Conservation (phyloP, 139 green algal genomes). For the Haematococcus lacustris region DNA sequence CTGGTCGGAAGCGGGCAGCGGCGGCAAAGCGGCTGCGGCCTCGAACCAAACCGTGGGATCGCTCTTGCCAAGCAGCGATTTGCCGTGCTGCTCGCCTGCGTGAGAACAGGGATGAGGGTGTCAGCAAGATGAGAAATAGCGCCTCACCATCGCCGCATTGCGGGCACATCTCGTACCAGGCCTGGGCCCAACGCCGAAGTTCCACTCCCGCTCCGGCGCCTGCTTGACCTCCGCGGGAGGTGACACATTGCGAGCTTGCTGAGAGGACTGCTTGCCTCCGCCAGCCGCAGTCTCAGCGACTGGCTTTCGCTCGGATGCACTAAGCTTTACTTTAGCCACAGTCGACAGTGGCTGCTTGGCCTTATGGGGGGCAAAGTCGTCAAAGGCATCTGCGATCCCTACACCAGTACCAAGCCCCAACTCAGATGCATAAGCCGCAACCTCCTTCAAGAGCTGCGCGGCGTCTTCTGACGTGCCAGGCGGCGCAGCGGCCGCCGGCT, state of each 20-base stretch:
- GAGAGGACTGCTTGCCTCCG: too few relatives aligned
- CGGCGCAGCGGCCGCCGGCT: too few relatives aligned
- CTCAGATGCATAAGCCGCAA: constrained; percentile 42
- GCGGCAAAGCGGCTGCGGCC: constrained; percentile 34
- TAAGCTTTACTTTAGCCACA: too few relatives aligned
- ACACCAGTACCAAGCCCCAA: constrained; percentile 43
- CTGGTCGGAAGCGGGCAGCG: not conserved
- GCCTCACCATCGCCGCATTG: too few relatives aligned
- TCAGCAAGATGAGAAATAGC: too few relatives aligned
- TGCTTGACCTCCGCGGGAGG: too few relatives aligned
- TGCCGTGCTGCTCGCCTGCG: constrained; percentile 28
- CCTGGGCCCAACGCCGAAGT: constrained; percentile 42
- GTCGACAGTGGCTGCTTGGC: too few relatives aligned
- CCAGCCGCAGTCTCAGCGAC: too few relatives aligned
- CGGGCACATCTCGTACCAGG: constrained; percentile 32
- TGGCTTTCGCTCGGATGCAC: too few relatives aligned
- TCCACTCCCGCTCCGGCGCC: constrained; percentile 54
- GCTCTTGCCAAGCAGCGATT: constrained; percentile 45
- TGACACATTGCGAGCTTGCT: too few relatives aligned
- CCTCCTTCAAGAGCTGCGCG: constrained; percentile 34
- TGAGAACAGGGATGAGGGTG: not conserved
- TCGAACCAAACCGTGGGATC: constrained; percentile 62
- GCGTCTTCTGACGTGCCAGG: too few relatives aligned
- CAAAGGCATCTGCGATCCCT: constrained; percentile 39
- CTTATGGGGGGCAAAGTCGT: constrained; percentile 73